Evolutionary conservation across 495 filamentous ascomycete species (phyloP), one percentile per base, ranked within the genome.

Genomic region (Beverwykella pulmonaria): DNA sequence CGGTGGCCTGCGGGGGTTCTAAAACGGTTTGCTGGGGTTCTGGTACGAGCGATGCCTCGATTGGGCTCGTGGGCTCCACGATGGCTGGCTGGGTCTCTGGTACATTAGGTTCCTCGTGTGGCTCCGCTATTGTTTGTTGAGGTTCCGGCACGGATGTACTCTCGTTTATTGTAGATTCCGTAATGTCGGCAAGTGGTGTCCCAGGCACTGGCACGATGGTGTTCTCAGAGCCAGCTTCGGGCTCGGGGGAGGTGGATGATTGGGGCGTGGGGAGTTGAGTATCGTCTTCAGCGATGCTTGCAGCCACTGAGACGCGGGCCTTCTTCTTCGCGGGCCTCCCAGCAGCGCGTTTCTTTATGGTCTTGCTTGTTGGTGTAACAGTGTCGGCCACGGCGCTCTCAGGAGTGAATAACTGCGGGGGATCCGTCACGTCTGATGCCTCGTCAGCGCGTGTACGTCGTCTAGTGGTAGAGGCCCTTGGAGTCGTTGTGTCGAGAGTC

Each of bases 161-260:
- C 71, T 84, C 81, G 72, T 93, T 94, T 58, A 92, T 75, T 15
- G 82, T 82, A n/a, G 86, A 79, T 29, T 83, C 79, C 22, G 92
- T 95, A 67, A 93, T 91, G 74, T 96, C 92, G 70, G 87, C 83
- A 26, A 95, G 82, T 3, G 91, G 90, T 15, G 85, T 86, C 32
- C 80, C 83, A 8, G 63, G 50, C 12, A 53, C 57, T 9, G 17
- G 49, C 8, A 61, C 12, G 39, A 44, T 12, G 39, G 39, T n/a
- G 39, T 34, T 34, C 32, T 34, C 32, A 5, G 39, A 44, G 6
- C 15, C 39, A 22, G 57, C 47, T 22, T 32, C 32, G 19, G 61
- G 20, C 46, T 65, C 53, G 1, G 86, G 85, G 73, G 77, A 80
- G 9, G 50, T 61, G 1, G 79, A 75, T 8, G 76, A 69, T 32